Base-by-base conservation (phyloP, 1,284 basidiomycete species). In the Cerrena zonata region DNA sequence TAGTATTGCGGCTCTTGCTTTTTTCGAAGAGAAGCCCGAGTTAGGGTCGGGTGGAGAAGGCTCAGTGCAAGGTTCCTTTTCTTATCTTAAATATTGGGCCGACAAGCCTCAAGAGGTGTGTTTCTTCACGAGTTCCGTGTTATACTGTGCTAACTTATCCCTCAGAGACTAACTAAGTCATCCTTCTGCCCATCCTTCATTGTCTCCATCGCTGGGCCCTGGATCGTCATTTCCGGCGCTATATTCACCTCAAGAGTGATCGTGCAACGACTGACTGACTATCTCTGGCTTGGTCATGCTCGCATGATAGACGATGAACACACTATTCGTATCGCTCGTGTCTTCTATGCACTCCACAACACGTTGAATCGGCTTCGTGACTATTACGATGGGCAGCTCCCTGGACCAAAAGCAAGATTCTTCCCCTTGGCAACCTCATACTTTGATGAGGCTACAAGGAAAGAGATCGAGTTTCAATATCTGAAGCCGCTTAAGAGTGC, bases 261-360 rank as follows among this genome's bases (percentile, higher is more conserved):
- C 38, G 56, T 55, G 21, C 54, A 57, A 22, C 51, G 47, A 5
- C 50, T 57, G 11, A 55, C 56, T 15, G 49, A 49, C 27, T 57
- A 57, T 41, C 56, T 57, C 23, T 65, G 58, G 60, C 15, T 63
- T 18, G 60, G 48, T n/a, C 24, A 49, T 30, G 26, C 43, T 37
- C 25, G 40, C 13, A 19, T 24, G 21, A 34, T 43, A 21, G 48
- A 57, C 24, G 48, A 56, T 44, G 43, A 19, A 18, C 51, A 37
- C n/a, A 34, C 40, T 4, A n/a, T 36, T 5, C 42, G 37, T 18
- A 18, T 58, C 21, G 49, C 51, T 13, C 51, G 51, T 38, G 45
- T 53, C 13, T 50, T 55, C 44, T 43, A 38, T 44, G 46, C 51
- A 10, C 49, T 56, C 21, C 45, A 42, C 7, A 12, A n/a, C 1